Conservation (phyloP, 257 asterid species). For the Capsicum rhomboideum region DNA sequence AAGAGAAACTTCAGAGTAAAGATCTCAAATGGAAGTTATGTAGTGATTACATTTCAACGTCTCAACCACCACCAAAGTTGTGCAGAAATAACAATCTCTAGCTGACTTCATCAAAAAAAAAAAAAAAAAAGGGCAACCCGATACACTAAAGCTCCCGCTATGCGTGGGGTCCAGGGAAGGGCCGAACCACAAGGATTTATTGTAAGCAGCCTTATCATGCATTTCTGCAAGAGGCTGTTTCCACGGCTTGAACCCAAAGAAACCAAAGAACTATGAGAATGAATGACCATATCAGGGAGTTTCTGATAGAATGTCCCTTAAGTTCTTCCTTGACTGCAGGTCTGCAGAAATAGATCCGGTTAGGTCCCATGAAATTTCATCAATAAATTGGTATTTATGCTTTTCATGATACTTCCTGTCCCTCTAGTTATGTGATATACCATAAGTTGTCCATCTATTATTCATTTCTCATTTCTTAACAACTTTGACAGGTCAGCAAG, state of each 20-base stretch:
- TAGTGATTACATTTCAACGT: not conserved
- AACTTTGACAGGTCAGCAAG: slow-evolving; percentile 3
- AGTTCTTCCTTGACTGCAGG: not conserved
- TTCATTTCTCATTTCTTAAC: not conserved
- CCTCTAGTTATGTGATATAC: not conserved
- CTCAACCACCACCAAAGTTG: not conserved
- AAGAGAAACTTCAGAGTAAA: not conserved
- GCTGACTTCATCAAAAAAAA: too few relatives aligned
- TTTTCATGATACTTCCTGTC: not conserved
- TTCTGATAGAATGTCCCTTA: not conserved
- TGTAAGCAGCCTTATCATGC: too few relatives aligned
- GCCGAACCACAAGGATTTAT: too few relatives aligned
- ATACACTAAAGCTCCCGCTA: too few relatives aligned
- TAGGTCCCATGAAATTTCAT: not conserved
- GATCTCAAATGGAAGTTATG: not conserved
- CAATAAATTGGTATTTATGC: not conserved
- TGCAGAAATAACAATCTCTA: not conserved
- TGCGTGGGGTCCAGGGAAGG: too few relatives aligned
- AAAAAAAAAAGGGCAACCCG: too few relatives aligned
- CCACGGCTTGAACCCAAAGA: too few relatives aligned
- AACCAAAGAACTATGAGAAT: not conserved
- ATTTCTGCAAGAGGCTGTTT: too few relatives aligned
- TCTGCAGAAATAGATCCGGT: not conserved
- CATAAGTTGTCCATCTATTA: not conserved
- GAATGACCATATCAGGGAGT: not conserved